Percentiles rank a stretch among this genome's conserved stretches.
Evolutionary conservation across 1,284 basidiomycete species (phyloP).

Genomic region (Ceratobasidium sp.): DNA sequence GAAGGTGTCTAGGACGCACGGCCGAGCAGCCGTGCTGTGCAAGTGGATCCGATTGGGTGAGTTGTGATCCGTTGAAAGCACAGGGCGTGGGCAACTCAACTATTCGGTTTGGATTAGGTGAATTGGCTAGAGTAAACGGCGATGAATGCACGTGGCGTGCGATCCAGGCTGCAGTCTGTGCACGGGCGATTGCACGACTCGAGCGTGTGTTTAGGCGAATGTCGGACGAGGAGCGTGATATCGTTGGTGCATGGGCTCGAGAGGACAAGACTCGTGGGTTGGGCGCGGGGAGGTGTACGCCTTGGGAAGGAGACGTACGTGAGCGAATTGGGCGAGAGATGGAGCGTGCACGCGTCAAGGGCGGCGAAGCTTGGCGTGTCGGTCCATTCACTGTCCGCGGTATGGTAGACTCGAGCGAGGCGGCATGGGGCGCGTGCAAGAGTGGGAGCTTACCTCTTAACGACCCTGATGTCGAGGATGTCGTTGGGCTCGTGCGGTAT

Average conservation of each 20-base stretch:
- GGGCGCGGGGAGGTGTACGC: constrained; percentile 58
- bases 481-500: constrained; percentile 50
- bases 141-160: constrained; percentile 81
- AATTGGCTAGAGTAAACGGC: constrained; percentile 68
- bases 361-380: constrained; percentile 56
- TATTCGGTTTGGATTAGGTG: constrained; percentile 57
- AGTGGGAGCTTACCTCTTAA: constrained; percentile 41
- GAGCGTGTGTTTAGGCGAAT: constrained; percentile 80
- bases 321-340: constrained; percentile 54
- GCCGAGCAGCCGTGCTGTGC: constrained; percentile 71
- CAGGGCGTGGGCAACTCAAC: background rate
- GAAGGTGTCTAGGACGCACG: constrained; percentile 56
- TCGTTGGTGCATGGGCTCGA: constrained; percentile 71
- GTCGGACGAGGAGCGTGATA: constrained; percentile 61
- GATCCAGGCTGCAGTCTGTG: constrained; percentile 69
- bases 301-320: constrained; percentile 69
- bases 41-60: constrained; percentile 61
- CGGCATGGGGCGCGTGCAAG: constrained; percentile 16
- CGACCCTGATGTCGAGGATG: constrained; percentile 59
- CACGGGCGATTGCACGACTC: constrained; percentile 72
- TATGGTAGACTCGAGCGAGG: constrained; percentile 46
- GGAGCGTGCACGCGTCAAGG: constrained; percentile 54
- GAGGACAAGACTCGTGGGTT: constrained; percentile 48
- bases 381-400: constrained; percentile 63
- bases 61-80: too few species aligned